These are phyloP conservation scores for Pelargonium citronellum DNA, from an alignment of 441 rosid genomes.

Conservation along the genomic window DNA sequence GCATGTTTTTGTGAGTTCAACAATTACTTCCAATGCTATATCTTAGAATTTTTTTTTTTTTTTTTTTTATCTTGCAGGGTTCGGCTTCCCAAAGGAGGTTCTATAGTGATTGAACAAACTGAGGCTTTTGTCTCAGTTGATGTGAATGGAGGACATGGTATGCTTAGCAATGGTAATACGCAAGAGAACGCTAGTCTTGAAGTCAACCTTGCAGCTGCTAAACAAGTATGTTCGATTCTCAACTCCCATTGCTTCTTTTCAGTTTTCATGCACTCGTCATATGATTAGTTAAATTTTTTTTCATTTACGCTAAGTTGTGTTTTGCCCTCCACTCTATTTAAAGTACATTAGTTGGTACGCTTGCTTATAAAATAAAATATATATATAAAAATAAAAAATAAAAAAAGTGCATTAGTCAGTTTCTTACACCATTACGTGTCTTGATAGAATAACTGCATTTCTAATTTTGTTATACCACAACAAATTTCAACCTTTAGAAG, in stretches of 20 bases:
- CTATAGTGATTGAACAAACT: conserved; percentile 93
- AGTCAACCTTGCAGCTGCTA: conserved; percentile 89
- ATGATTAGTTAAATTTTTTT: not conserved
- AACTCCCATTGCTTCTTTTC: conserved; percentile 1
- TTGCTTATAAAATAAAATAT: no score
- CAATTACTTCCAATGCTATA: not conserved
- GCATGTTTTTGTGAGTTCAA: not conserved
- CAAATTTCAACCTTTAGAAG: not conserved
- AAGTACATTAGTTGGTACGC: not conserved
- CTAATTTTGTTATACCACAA: not conserved
- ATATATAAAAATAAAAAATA: no score
- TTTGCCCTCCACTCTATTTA: not conserved
- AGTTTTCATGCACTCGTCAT: conserved; percentile 13
- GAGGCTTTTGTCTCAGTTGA: conserved; percentile 97
- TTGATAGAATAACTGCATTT: not conserved
- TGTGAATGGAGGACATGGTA: conserved; percentile 96
- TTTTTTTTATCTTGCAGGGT: conserved; percentile 42
- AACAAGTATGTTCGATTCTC: conserved; percentile 50
- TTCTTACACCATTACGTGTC: not conserved
- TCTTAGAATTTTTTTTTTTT: not conserved
- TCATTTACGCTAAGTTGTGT: not conserved
- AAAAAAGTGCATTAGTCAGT: not conserved
- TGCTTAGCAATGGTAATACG: conserved; percentile 83
- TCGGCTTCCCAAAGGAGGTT: conserved; percentile 81
- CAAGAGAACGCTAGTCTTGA: conserved; percentile 86